Conservation (phyloP, 805 yeast species). For the Starmerella gropengiesseri region DNA sequence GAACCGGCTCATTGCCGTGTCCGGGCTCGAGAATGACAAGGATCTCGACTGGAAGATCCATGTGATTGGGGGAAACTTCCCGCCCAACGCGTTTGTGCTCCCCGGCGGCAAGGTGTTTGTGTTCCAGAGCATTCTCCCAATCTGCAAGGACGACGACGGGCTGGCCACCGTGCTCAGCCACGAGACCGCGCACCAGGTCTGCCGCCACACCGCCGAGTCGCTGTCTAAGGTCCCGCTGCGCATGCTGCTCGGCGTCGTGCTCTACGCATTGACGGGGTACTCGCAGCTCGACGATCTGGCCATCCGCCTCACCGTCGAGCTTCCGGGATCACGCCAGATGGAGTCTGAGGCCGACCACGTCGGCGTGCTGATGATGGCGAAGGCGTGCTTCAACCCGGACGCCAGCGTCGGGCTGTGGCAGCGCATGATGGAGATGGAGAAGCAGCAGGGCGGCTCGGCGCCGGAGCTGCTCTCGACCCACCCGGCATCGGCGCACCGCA, state of each 20-base stretch:
- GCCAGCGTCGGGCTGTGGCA: constrained; percentile 73
- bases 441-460: constrained; percentile 27
- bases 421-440: constrained; percentile 55
- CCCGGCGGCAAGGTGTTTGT: constrained; percentile 96
- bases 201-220: constrained; percentile 81
- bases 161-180: constrained; percentile 91
- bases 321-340: constrained; percentile 87
- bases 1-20: constrained; percentile 42
- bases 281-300: constrained; percentile 43
- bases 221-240: constrained; percentile 67
- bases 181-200: constrained; percentile 88
- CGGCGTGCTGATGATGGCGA: constrained; percentile 83
- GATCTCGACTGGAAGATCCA: constrained; percentile 59
- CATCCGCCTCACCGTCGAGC: constrained; percentile 44
- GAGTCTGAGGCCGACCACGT: constrained; percentile 94
- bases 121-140: constrained; percentile 62
- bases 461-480: constrained; percentile 76
- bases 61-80: constrained; percentile 58
- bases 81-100: constrained; percentile 92
- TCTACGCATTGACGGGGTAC: constrained; percentile 55
- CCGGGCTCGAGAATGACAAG: constrained; percentile 26
- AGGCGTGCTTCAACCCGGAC: constrained; percentile 73
- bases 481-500: constrained; percentile 71
- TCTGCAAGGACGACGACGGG: constrained; percentile 77
- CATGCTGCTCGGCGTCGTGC: constrained; percentile 39